Evolutionary conservation across 1,139 yeast genomes (phyloP), one percentile per base, ranked within the genome.

Genomic region (Yamadazyma diospyri): DNA sequence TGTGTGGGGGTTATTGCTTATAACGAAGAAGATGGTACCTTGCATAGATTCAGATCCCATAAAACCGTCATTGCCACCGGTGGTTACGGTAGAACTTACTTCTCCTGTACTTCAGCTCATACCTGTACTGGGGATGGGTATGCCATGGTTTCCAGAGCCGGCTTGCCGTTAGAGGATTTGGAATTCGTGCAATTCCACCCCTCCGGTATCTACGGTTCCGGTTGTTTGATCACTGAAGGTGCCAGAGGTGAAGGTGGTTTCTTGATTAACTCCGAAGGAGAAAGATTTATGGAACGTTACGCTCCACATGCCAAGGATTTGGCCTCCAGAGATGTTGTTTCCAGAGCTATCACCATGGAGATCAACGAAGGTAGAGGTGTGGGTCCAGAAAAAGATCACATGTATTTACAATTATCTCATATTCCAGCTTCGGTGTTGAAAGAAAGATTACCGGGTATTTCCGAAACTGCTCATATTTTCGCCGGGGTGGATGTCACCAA

Each of bases 211-310:
- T 92, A 92, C 64, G 98, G 98, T 40, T 88, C 97, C 31, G 98
- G 98, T 45, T 92, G 97, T 73, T 72, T 92, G 70, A 92, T 92
- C 60, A 92, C 98, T 41, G 98, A 92, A 69, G 98, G 98, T 69
- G 95, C 97, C 47, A 85, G 98, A 74, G 98, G 98, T 76, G 98
- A 92, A 73, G 98, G 98, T 78, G 98, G 98, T 46, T 89, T 78
- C 78, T 72, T 92, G 59, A 76, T 92, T 47, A 92, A 92, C 76
- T 79, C 89, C 50, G 95, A 92, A 68, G 98, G 98, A 75, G 98
- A 92, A 73, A 83, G 98, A 68, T 92, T 92, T 65, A 92, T 92
- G 98, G 98, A 92, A 73, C 83, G 98, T 67, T 92, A 92, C 59
- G 98, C 98, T 39, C 98, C 98, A 49, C 84, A 92, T 38, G 98